These are phyloP conservation scores for Metschnikowia noctiluminum DNA, from an alignment of 805 yeast species.

Conservation along the genomic window DNA sequence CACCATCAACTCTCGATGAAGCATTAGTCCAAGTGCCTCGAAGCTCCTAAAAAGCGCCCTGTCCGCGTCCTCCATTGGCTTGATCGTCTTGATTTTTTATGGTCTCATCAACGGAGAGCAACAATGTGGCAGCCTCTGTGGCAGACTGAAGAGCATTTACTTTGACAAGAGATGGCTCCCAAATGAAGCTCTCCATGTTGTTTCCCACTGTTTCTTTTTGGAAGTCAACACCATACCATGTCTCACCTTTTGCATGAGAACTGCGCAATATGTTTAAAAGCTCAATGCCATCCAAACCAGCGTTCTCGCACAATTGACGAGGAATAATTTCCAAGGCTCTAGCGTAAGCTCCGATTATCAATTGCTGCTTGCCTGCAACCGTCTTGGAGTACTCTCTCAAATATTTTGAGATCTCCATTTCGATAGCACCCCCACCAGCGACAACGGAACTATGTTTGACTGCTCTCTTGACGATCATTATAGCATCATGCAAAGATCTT, in stretches of 20 bases:
- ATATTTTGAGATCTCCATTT: constrained; percentile 91
- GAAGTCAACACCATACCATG: constrained; percentile 91
- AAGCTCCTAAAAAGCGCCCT: constrained; percentile 47
- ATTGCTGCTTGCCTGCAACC: constrained; percentile 94
- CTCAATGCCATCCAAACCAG: constrained; percentile 98
- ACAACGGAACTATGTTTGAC: constrained; percentile 82
- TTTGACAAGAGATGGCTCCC: constrained; percentile 98
- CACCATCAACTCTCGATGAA: too few species aligned
- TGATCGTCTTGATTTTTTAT: constrained; percentile 68
- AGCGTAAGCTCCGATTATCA: constrained; percentile 88
- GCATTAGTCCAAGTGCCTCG: neutral
- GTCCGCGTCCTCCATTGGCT: constrained; percentile 57
- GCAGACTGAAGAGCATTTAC: constrained; percentile 93
- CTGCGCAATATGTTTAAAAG: constrained; percentile 85
- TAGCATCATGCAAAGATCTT: constrained; percentile 95
- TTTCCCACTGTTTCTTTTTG: constrained; percentile 77
- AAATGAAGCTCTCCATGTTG: constrained; percentile 80
- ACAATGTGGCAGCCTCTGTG: constrained; percentile 91
- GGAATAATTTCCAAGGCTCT: constrained; percentile 95
- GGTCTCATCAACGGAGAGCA: constrained; percentile 95
- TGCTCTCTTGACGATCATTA: constrained; percentile 96
- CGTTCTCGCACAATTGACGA: constrained; percentile 95
- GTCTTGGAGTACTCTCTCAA: constrained; percentile 82
- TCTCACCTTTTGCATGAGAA: constrained; percentile 91
- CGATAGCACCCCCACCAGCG: constrained; percentile 99